Percentiles rank a stretch among this genome's conserved stretches.
Evolutionary conservation across 108 stramenopile genomes (phyloP).

Genomic region (Schizochytrium sp.): DNA sequence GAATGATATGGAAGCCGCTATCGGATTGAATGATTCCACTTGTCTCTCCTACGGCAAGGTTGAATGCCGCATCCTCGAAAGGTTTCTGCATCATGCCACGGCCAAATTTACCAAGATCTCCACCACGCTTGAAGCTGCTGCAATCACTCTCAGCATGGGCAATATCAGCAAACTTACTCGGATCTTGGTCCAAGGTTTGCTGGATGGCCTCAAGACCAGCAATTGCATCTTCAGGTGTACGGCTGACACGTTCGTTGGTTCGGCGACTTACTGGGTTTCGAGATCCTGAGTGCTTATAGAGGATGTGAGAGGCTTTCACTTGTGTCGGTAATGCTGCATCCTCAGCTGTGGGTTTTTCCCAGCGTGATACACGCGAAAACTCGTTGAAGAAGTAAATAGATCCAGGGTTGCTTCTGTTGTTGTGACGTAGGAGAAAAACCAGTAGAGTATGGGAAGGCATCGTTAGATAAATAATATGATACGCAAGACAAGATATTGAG

Average conservation of each 20-base stretch:
- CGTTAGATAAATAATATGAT: too few species aligned
- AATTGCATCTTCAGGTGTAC: constrained; percentile 82
- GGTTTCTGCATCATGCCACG: constrained; percentile 87
- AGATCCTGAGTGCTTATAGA: constrained; percentile 93
- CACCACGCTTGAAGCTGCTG: constrained; percentile 67
- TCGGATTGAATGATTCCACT: constrained; percentile 89
- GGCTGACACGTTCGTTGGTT: constrained; percentile 79
- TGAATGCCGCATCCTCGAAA: constrained; percentile 93
- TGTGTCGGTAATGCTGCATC: neutral
- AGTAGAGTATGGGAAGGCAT: too few species aligned
- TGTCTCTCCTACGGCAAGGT: constrained; percentile 70
- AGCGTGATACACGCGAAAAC: constrained; percentile 22
- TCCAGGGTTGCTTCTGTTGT: neutral
- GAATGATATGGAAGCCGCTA: constrained; percentile 94
- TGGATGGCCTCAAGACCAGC: constrained; percentile 74
- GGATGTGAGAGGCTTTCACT: constrained; percentile 82
- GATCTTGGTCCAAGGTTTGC: constrained; percentile 58
- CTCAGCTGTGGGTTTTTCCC: constrained; percentile 27
- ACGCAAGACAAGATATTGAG: too few species aligned
- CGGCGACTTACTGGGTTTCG: constrained; percentile 85
- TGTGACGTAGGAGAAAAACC: neutral
- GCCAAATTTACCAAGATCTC: constrained; percentile 76
- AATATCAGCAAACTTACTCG: constrained; percentile 63
- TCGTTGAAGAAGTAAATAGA: constrained; percentile 54
- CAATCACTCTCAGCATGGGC: constrained; percentile 71